phyloP scores from a whole-genome alignment of 1,284 basidiomycete genomes.

The Moniliella sp. region DNA sequence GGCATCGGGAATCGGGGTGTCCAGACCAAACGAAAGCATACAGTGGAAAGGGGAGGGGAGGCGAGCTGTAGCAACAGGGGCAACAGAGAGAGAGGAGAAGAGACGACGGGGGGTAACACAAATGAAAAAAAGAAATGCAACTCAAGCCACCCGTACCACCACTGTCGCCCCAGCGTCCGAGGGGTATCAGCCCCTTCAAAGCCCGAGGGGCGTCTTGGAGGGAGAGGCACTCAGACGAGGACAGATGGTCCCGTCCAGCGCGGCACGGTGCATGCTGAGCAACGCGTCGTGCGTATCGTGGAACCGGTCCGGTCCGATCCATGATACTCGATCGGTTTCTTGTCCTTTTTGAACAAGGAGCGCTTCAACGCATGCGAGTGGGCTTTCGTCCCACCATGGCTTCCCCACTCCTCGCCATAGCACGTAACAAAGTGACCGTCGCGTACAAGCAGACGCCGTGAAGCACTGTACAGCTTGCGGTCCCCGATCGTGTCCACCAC shows the following conservation, averaged over 20 bases:
- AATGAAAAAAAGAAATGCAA: no score
- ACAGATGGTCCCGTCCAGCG: constrained; percentile 20
- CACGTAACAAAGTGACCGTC: constrained; percentile 32
- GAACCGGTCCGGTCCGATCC: constrained; percentile 20
- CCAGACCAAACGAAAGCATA: no score
- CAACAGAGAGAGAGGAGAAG: no score
- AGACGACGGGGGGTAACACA: no score
- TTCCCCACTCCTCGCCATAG: constrained; percentile 30
- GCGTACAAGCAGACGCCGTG: constrained; percentile 32
- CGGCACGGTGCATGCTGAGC: constrained; percentile 20
- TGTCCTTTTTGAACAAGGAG: constrained; percentile 35
- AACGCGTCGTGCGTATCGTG: constrained; percentile 24
- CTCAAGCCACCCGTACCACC: no score
- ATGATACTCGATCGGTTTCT: constrained; percentile 35
- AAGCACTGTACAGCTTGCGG: constrained; percentile 34
- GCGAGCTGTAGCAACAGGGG: no score
- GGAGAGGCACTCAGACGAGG: constrained; percentile 24
- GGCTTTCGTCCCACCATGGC: constrained; percentile 23
- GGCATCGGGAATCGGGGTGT: no score
- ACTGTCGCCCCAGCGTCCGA: no score
- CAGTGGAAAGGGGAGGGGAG: no score
- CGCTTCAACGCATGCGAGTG: constrained; percentile 31
- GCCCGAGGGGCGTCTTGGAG: constrained; percentile 24
- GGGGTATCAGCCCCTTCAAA: constrained; percentile 18
- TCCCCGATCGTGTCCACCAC: constrained; percentile 32